A percentile compares a stretch with the other conserved stretches of the same genome.
Evolutionary conservation across 2,329 filamentous ascomycete genomes (phyloP).

Genomic region (Sclerotiophoma versabilis): DNA sequence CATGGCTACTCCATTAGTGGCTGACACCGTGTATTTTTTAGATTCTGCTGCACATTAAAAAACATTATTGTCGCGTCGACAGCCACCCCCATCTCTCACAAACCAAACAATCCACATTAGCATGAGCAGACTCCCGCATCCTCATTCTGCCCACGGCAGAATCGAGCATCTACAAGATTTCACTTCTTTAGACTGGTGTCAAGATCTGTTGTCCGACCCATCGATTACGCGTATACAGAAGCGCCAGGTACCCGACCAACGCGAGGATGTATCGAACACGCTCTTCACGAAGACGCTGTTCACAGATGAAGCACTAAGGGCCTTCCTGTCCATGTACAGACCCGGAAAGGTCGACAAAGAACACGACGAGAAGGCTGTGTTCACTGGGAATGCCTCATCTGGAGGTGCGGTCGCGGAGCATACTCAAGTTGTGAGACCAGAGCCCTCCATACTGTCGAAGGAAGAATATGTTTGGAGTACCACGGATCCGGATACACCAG

Average conservation of each 20-base stretch:
- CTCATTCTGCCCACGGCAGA: conserved; percentile 9
- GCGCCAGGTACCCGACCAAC: conserved; percentile 13
- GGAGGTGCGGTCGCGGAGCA: background rate
- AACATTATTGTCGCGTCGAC: too few relatives aligned
- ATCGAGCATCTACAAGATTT: conserved; percentile 37
- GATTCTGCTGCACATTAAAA: background rate
- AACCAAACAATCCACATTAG: background rate
- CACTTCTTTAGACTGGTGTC: conserved; percentile 36
- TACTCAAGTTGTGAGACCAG: background rate
- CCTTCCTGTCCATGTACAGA: conserved; percentile 32
- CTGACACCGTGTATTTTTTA: background rate
- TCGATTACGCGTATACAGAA: conserved; percentile 28
- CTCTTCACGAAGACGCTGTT: conserved; percentile 35
- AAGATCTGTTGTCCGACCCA: conserved; percentile 31
- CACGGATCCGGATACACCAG: conserved; percentile 24
- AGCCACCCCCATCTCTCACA: background rate
- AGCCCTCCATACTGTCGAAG: conserved; percentile 11
- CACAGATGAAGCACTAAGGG: conserved; percentile 32
- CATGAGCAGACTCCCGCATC: conserved; percentile 12
- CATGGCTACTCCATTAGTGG: background rate
- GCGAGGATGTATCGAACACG: conserved; percentile 25
- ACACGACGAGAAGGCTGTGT: conserved; percentile 9
- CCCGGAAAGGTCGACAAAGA: conserved; percentile 18
- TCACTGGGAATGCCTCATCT: conserved; percentile 13
- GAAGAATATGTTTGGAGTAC: conserved; percentile 21